These are phyloP conservation scores for Cucumis melo DNA, from an alignment of 306 rosid species.

Conservation along the genomic window DNA sequence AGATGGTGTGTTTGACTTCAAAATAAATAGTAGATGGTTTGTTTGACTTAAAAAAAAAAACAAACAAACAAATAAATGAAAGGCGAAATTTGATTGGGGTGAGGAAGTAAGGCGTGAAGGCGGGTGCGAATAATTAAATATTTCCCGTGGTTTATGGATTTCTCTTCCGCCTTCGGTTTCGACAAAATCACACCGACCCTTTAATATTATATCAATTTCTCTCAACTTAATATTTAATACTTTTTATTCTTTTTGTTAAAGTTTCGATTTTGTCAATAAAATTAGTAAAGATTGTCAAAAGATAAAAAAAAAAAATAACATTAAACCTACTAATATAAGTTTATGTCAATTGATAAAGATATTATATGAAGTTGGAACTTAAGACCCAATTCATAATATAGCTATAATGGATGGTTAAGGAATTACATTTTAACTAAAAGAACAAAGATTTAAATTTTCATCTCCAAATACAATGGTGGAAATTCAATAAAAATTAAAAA, in stretches of 20 bases:
- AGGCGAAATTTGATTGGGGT: not conserved
- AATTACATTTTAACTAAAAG: too few species aligned
- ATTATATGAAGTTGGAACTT: too few species aligned
- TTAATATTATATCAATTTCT: not conserved
- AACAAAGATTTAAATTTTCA: too few species aligned
- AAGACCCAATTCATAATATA: too few species aligned
- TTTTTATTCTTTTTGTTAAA: not conserved
- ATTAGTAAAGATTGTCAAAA: too few species aligned
- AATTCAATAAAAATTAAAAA: too few species aligned
- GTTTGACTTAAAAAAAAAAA: not conserved
- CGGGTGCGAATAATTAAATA: not conserved
- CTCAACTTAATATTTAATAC: not conserved
- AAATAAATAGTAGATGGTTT: not conserved
- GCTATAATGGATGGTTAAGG: too few species aligned
- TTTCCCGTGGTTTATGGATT: constrained; percentile 3
- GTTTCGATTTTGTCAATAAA: not conserved
- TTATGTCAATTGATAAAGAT: too few species aligned
- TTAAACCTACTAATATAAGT: too few species aligned
- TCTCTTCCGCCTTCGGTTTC: not conserved
- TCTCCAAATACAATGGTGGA: too few species aligned
- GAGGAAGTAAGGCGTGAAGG: not conserved
- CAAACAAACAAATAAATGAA: not conserved
- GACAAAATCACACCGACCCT: constrained; percentile 1
- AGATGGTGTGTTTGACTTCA: not conserved
- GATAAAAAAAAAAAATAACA: too few species aligned